phyloP scores from a whole-genome alignment of 352 stramenopile genomes.

The Peronosclerospora sorghi region DNA sequence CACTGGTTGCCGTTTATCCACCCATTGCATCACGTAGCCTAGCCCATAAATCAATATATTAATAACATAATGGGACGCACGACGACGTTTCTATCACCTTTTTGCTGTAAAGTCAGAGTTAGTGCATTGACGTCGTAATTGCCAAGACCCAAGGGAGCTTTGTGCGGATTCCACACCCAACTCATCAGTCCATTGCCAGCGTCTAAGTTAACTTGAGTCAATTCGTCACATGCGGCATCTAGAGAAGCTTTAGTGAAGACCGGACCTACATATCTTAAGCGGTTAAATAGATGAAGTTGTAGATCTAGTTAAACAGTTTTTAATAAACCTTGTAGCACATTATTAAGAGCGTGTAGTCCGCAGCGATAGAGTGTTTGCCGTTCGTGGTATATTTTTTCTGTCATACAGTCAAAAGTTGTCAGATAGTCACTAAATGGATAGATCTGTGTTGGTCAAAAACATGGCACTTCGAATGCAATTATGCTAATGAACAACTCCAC shows the following conservation, averaged over 20 bases:
- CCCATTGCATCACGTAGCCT: slow-evolving; percentile 60
- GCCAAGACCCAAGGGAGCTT: slow-evolving; percentile 45
- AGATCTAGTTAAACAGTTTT: neutral
- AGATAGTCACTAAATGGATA: too few species aligned
- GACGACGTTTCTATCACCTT: slow-evolving; percentile 21
- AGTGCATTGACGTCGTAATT: slow-evolving; percentile 81
- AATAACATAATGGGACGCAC: neutral
- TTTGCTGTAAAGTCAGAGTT: slow-evolving; percentile 42
- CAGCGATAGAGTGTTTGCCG: slow-evolving; percentile 62
- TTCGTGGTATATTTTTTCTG: slow-evolving; percentile 57
- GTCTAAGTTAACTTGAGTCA: slow-evolving; percentile 13
- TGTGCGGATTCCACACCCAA: slow-evolving; percentile 55
- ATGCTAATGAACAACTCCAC: too few species aligned
- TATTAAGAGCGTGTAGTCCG: slow-evolving; percentile 76
- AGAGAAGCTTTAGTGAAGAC: slow-evolving; percentile 39
- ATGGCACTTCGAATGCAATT: too few species aligned
- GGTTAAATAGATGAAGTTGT: neutral
- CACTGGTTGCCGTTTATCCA: slow-evolving; percentile 49
- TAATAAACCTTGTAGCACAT: slow-evolving; percentile 48
- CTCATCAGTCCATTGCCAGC: slow-evolving; percentile 6
- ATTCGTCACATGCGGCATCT: slow-evolving; percentile 32
- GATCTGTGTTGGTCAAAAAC: too few species aligned
- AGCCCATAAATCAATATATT: neutral
- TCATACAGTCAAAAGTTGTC: too few species aligned
- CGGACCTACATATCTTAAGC: slow-evolving; percentile 14